A percentile compares a stretch with the other conserved stretches of the same genome.
phyloP scores from a whole-genome alignment of 768 basidiomycete genomes.

The Panellus pusillus region DNA sequence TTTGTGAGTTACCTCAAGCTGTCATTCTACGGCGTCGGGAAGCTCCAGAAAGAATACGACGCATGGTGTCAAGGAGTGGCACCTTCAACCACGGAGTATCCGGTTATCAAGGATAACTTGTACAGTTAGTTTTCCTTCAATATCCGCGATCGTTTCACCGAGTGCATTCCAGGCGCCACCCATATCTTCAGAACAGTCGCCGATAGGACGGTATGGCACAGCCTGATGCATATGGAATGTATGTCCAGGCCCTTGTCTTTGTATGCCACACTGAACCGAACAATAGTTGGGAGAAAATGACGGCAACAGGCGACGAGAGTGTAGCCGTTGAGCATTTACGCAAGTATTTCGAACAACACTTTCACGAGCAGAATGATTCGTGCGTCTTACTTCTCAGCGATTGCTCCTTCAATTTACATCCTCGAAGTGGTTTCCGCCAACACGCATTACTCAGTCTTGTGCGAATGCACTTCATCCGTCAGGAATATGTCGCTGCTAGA shows the following conservation, averaged over 20 bases:
- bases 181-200: constrained; percentile 62
- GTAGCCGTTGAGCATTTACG: constrained; percentile 70
- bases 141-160: neutral
- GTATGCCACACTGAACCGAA: constrained; percentile 1
- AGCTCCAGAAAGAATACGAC: constrained; percentile 66
- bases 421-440: constrained; percentile 68
- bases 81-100: constrained; percentile 45
- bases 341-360: constrained; percentile 83
- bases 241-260: constrained; percentile 23
- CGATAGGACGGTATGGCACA: constrained; percentile 70
- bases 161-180: constrained; percentile 37
- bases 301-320: constrained; percentile 68
- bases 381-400: constrained; percentile 35
- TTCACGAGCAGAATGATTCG: constrained; percentile 81
- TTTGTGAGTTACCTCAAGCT: constrained; percentile 74
- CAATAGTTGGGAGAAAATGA: constrained; percentile 64
- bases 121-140: constrained; percentile 35
- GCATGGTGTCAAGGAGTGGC: constrained; percentile 57
- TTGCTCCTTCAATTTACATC: neutral
- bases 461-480: constrained; percentile 71
- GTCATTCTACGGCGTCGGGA: constrained; percentile 69
- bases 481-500: constrained; percentile 66
- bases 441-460: constrained; percentile 78
- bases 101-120: constrained; percentile 52
- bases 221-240: constrained; percentile 61